Conservation (phyloP, 225 moss, liverwort and hornwort species). For the Antitrichia curtipendula region DNA sequence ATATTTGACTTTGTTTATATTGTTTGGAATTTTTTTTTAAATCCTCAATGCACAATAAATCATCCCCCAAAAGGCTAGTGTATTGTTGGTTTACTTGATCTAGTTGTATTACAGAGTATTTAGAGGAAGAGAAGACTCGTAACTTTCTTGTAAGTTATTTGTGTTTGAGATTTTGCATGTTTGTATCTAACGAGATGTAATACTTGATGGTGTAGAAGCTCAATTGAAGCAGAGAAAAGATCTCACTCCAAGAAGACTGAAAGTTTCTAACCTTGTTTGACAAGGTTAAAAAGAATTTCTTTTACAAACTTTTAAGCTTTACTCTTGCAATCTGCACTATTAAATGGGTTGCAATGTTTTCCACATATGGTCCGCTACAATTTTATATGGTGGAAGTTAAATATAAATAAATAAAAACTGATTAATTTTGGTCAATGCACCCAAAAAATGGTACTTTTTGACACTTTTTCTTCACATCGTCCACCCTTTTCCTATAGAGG, state of each 20-base stretch:
- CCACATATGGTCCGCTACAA: too few relatives aligned
- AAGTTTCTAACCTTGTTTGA: neutral
- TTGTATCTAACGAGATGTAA: too few relatives aligned
- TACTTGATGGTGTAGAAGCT: neutral
- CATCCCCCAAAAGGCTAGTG: neutral
- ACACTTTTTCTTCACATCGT: neutral
- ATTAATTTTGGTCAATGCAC: neutral
- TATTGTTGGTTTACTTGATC: neutral
- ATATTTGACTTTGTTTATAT: too few relatives aligned
- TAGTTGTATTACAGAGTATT: neutral
- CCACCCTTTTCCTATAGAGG: neutral
- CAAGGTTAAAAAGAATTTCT: neutral
- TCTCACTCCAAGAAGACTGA: neutral
- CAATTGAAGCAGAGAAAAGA: neutral
- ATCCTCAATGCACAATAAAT: neutral
- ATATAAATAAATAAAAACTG: neutral
- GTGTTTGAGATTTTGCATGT: neutral
- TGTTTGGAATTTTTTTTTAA: neutral
- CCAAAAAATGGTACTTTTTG: neutral
- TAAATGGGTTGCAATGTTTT: neutral
- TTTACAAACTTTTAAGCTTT: neutral
- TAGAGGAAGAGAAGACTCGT: neutral
- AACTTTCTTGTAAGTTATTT: neutral
- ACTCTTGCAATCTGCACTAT: neutral
- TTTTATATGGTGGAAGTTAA: neutral